These are phyloP conservation scores for Oxalis stricta DNA, from an alignment of 441 rosid species.

Conservation along the genomic window DNA sequence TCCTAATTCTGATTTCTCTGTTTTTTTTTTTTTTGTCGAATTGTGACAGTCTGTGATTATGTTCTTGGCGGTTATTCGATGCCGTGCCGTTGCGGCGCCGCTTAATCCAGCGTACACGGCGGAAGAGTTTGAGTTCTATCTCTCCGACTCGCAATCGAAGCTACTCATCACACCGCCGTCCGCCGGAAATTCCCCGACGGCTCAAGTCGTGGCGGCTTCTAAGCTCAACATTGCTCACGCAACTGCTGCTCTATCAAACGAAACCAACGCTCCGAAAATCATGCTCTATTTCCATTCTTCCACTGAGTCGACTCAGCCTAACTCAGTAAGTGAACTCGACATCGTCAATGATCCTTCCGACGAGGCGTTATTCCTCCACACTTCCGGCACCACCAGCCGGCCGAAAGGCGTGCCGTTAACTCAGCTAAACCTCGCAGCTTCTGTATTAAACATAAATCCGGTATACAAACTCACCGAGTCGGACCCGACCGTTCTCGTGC, in stretches of 20 bases:
- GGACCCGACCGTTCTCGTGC: constrained; percentile 52
- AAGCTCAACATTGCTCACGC: constrained; percentile 34
- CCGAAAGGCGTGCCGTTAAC: constrained; percentile 69
- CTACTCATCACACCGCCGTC: constrained; percentile 21
- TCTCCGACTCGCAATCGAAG: constrained; percentile 57
- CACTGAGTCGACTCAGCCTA: constrained; percentile 3
- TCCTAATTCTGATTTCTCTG: not conserved
- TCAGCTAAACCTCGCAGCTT: constrained; percentile 47
- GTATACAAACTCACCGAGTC: constrained; percentile 38
- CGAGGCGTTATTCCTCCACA: constrained; percentile 51
- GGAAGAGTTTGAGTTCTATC: constrained; percentile 67
- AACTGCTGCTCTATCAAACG: constrained; percentile 21
- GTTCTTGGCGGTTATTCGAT: constrained; percentile 52
- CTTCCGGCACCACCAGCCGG: constrained; percentile 62
- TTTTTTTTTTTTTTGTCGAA: not conserved
- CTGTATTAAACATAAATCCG: constrained; percentile 42
- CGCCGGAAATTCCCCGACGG: constrained; percentile 28
- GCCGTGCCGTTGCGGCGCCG: constrained; percentile 53
- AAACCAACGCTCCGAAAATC: constrained; percentile 19
- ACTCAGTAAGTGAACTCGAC: constrained; percentile 8
- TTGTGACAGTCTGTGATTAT: constrained; percentile 52
- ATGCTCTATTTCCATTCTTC: constrained; percentile 15
- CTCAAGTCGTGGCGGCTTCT: constrained; percentile 38
- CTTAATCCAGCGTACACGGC: constrained; percentile 47
- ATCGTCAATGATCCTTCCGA: constrained; percentile 35